Conservation (phyloP, 495 filamentous ascomycete species). For the Neurospora intermedia region DNA sequence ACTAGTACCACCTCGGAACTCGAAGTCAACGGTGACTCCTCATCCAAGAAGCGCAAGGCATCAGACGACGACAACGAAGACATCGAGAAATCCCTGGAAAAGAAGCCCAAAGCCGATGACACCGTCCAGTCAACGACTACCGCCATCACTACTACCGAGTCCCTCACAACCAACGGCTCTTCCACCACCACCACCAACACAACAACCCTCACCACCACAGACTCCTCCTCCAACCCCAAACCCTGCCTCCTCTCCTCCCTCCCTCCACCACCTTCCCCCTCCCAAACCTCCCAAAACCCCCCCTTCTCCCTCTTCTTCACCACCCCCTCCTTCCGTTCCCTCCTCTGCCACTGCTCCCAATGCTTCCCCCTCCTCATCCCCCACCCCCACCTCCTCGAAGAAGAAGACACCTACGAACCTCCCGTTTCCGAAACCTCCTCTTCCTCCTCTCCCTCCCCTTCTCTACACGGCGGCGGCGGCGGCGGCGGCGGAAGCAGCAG, state of each 20-base stretch:
- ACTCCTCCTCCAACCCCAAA: background rate
- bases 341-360: constrained; percentile 62
- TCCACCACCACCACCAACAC: background rate
- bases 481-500: constrained; percentile 36
- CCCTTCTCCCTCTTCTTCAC: constrained; percentile 71
- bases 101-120: constrained; percentile 45
- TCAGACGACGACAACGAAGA: constrained; percentile 37
- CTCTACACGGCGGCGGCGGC: constrained; percentile 32
- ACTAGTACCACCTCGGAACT: background rate
- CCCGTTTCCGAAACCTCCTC: constrained; percentile 48
- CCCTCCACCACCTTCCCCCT: constrained; percentile 37
- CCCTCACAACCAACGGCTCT: background rate
- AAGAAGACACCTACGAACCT: constrained; percentile 87
- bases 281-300: constrained; percentile 13
- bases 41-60: constrained; percentile 66
- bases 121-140: background rate
- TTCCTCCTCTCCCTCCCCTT: constrained; percentile 5
- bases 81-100: constrained; percentile 29
- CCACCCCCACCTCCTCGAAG: constrained; percentile 75
- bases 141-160: background rate
- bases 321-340: constrained; percentile 59
- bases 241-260: constrained; percentile 37
- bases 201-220: background rate
- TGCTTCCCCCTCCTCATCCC: constrained; percentile 64
- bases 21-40: constrained; percentile 8